A percentile compares a stretch with the other conserved stretches of the same genome.
Conservation (phyloP, 164 flowering plant genomes). For the Vitis amurensis region DNA sequence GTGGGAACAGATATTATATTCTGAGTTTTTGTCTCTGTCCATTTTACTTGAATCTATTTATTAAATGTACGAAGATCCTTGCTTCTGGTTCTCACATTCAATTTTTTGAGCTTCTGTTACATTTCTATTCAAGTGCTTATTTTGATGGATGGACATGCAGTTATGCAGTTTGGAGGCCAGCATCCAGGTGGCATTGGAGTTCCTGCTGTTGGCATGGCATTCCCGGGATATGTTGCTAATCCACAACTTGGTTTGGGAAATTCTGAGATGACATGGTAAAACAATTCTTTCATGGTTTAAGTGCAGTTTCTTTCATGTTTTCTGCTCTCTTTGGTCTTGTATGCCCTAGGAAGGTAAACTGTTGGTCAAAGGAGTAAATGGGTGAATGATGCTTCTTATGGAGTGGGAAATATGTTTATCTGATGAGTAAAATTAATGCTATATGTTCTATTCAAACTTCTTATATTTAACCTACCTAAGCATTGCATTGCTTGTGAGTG, state of each 20-base stretch:
- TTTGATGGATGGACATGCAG: constrained; percentile 38
- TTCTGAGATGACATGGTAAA: constrained; percentile 97
- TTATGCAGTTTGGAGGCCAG: constrained; percentile 94
- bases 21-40: too few relatives aligned
- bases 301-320: neutral
- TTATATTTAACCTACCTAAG: too few relatives aligned
- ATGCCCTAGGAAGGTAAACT: neutral
- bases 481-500: too few relatives aligned
- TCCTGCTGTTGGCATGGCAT: constrained; percentile 99
- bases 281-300: constrained; percentile 6
- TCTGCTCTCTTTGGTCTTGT: neutral
- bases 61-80: neutral
- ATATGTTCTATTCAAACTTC: too few relatives aligned
- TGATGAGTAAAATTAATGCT: too few relatives aligned
- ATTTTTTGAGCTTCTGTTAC: too few relatives aligned
- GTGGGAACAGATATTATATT: too few relatives aligned
- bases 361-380: too few relatives aligned
- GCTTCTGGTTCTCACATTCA: neutral
- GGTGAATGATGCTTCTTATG: too few relatives aligned
- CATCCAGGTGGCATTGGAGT: constrained; percentile 94
- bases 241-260: constrained; percentile 82
- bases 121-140: neutral
- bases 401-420: too few relatives aligned
- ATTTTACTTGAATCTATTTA: neutral
- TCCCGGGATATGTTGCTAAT: constrained; percentile 96